Conservation (phyloP, 345 rosid species). For the Acer campestre region DNA sequence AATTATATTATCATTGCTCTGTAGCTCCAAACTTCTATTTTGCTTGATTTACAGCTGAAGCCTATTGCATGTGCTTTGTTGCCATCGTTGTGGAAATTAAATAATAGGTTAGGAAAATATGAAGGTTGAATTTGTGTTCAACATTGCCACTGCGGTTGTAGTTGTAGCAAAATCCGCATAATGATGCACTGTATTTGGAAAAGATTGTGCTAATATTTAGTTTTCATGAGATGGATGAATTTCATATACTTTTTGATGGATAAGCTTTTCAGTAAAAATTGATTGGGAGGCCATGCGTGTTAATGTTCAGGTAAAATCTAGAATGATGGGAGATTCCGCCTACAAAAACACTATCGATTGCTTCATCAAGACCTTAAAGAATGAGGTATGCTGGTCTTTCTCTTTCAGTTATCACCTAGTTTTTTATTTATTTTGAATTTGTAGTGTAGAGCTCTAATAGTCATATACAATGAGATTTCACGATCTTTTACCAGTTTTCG, state of each 20-base stretch:
- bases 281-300: background rate
- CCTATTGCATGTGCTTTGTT: background rate
- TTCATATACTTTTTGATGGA: background rate
- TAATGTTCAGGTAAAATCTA: conserved; percentile 85
- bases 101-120: background rate
- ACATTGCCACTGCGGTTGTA: background rate
- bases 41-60: background rate
- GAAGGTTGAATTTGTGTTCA: background rate
- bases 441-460: background rate
- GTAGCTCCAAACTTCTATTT: conserved; percentile 7
- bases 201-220: background rate
- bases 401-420: background rate
- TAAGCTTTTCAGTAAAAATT: conserved; percentile 1
- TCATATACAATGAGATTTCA: background rate
- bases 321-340: conserved; percentile 99
- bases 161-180: background rate
- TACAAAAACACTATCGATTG: conserved; percentile 90
- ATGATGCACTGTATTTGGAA: background rate
- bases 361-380: conserved; percentile 82
- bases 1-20: background rate
- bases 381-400: conserved; percentile 53
- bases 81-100: background rate
- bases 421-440: background rate
- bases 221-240: background rate
- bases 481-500: conserved; percentile 2